A percentile compares a stretch with the other conserved stretches of the same genome.
Evolutionary conservation across 2,329 filamentous ascomycete genomes (phyloP).

Genomic region (Beauveria sp.): DNA sequence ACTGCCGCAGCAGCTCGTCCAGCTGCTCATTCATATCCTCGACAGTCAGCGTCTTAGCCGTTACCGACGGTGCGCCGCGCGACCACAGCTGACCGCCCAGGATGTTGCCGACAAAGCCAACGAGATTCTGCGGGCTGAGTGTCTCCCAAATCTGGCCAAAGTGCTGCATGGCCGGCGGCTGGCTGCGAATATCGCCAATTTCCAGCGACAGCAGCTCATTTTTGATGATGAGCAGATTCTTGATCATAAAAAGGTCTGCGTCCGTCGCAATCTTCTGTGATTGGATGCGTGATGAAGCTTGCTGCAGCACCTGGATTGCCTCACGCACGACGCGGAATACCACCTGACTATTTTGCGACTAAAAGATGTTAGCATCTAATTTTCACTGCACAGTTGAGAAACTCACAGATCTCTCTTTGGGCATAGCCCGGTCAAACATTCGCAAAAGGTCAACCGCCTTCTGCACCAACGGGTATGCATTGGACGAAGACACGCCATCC

Average conservation of each 20-base stretch:
- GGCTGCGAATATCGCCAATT: conserved; percentile 62
- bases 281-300: conserved; percentile 65
- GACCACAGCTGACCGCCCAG: conserved; percentile 49
- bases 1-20: conserved; percentile 54
- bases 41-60: conserved; percentile 33
- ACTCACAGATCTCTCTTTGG: conserved; percentile 54
- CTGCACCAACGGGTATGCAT: conserved; percentile 51
- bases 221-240: conserved; percentile 89
- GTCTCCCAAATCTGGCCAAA: conserved; percentile 60
- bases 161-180: conserved; percentile 45
- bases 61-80: conserved; percentile 25
- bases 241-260: conserved; percentile 85
- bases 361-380: conserved; percentile 12
- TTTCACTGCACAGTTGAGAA: conserved; percentile 6
- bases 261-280: conserved; percentile 56
- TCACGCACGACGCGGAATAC: conserved; percentile 74
- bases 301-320: conserved; percentile 74
- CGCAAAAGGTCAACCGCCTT: conserved; percentile 49
- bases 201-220: conserved; percentile 94
- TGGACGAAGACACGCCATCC: conserved; percentile 44
- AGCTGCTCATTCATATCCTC: conserved; percentile 58
- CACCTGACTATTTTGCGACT: conserved; percentile 43
- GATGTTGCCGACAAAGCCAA: conserved; percentile 51
- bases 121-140: conserved; percentile 48
- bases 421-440: conserved; percentile 58